Conservation (phyloP, 768 basidiomycete genomes). For the Obba rivulosa region DNA sequence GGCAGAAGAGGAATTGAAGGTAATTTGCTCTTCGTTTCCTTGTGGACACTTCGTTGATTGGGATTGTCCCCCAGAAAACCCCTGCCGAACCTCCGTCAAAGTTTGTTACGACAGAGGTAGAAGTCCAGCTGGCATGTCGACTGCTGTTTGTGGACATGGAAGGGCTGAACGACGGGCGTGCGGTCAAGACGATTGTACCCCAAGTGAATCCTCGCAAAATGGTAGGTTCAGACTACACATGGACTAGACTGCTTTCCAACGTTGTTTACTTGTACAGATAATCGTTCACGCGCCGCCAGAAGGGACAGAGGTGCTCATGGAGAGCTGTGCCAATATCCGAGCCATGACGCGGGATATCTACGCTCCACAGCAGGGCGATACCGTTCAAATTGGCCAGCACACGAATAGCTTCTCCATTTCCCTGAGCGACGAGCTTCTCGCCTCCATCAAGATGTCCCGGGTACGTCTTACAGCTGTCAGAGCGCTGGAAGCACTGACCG, state of each 20-base stretch:
- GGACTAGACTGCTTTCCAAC: conserved; percentile 1
- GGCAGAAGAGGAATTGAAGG: conserved; percentile 77
- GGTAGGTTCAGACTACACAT: conserved; percentile 39
- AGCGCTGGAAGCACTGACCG: neutral
- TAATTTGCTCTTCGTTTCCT: conserved; percentile 23
- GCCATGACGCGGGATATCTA: conserved; percentile 92
- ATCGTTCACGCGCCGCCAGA: conserved; percentile 73
- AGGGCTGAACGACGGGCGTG: conserved; percentile 93
- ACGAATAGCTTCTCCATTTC: conserved; percentile 93
- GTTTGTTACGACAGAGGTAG: conserved; percentile 69
- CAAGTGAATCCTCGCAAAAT: conserved; percentile 96
- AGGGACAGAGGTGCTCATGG: conserved; percentile 68
- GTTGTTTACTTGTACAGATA: conserved; percentile 48
- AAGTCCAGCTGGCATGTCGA: conserved; percentile 79
- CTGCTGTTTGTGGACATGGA: conserved; percentile 94
- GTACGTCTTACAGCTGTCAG: conserved; percentile 39
- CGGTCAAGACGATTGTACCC: conserved; percentile 93
- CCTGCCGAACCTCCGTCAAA: conserved; percentile 88
- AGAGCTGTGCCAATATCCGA: conserved; percentile 77
- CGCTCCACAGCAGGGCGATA: conserved; percentile 71
- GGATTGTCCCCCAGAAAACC: conserved; percentile 45
- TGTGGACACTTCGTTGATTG: conserved; percentile 6
- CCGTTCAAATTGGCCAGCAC: conserved; percentile 89
- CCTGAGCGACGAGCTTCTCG: conserved; percentile 83
- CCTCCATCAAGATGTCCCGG: conserved; percentile 77